Evolutionary conservation across 1,284 basidiomycete species (phyloP), one percentile per base, ranked within the genome.

Genomic region (Malassezia obtusa): DNA sequence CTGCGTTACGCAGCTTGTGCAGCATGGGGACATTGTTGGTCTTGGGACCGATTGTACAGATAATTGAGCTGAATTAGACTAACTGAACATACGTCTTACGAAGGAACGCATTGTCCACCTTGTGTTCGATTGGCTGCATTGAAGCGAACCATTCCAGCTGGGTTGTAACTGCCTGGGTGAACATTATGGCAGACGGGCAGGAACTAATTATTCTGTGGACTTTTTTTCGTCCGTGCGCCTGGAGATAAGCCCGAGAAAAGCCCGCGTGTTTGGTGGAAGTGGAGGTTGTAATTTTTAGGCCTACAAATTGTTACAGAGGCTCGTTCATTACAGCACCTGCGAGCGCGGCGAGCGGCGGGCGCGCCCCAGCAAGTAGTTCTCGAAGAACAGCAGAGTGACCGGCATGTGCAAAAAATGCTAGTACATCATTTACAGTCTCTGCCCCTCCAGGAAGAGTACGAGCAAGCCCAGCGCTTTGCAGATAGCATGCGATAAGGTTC

Each of bases 131-230:
- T 10, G 71, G 71, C 58, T 72, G 67, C 59, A 73, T 65, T 44
- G 65, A 67, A 44, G 71, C 71, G 48, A 64, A 65, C 71, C 71
- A 73, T 61, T 70, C 68, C 57, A 73, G 62, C 63, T 73, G 71
- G 17, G 60, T 57, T 59, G 66, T 69, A 36, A 62, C 63, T 38
- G 64, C 59, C 40, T 64, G 63, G 44, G 60, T 58, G 54, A 64
- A 65, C 62, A 65, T 67, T 37, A 35, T 43, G 40, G 24, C 40
- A 26, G 30, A 10, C 55, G 57, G 24, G 14, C 30, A 21, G 28
- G 9, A 28, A 28, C 19, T 40, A 3, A 15, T n/a, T 22, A 21
- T 4, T 12, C 19, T 25, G 38, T n/a, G 24, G 24, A 15, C 40
- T 22, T 19, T 19, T 4, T 7, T 19, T 22, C 43, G 43, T 45